Conservation (phyloP, 805 yeast genomes). For the Suhomyces kilbournensis region DNA sequence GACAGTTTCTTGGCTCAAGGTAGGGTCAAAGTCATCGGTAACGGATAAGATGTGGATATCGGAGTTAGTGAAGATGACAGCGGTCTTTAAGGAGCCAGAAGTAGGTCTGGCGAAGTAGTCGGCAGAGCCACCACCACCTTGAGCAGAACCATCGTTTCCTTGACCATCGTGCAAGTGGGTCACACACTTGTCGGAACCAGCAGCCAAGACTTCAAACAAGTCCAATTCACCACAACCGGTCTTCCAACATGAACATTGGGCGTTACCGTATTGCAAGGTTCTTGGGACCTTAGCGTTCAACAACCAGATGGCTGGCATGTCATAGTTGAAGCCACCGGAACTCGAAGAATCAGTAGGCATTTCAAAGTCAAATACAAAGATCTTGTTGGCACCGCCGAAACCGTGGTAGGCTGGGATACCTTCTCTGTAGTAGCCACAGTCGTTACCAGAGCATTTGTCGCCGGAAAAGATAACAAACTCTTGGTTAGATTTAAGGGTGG, state of each 20-base stretch:
- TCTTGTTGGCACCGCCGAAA: constrained; percentile 78
- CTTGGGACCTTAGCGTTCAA: constrained; percentile 95
- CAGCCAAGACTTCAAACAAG: constrained; percentile 79
- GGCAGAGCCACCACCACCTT: constrained; percentile 83
- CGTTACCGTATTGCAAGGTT: constrained; percentile 86
- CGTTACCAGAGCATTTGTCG: constrained; percentile 31
- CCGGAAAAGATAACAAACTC: constrained; percentile 86
- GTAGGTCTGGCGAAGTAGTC: constrained; percentile 91
- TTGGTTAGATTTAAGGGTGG: constrained; percentile 63
- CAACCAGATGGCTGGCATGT: constrained; percentile 98
- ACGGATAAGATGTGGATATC: constrained; percentile 61
- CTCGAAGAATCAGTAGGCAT: constrained; percentile 74
- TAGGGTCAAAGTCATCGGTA: constrained; percentile 53
- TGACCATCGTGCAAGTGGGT: constrained; percentile 84
- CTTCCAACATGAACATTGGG: constrained; percentile 91
- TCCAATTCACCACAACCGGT: constrained; percentile 98
- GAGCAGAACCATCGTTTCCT: constrained; percentile 51
- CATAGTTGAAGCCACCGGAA: constrained; percentile 58
- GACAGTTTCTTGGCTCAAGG: constrained; percentile 55
- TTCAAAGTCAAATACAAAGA: constrained; percentile 87
- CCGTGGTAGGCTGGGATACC: constrained; percentile 90
- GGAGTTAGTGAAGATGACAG: constrained; percentile 66
- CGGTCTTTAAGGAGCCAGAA: constrained; percentile 75
- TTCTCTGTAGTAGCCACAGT: constrained; percentile 17
- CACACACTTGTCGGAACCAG: constrained; percentile 74